Conservation (phyloP, 129 eudicot genomes). For the Heracleum sosnowskyi region DNA sequence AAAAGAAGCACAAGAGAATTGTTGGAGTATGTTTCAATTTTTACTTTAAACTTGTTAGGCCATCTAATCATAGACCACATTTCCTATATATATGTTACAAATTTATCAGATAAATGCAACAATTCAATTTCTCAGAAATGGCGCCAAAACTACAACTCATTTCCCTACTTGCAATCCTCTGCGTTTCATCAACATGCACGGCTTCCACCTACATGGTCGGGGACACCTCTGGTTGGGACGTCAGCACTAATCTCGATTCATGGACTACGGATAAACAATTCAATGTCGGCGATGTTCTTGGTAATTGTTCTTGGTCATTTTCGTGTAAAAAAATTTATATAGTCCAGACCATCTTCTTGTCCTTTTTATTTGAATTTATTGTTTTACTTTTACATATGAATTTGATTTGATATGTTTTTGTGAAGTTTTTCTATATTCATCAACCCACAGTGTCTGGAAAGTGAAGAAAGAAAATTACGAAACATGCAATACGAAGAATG, state of each 20-base stretch:
- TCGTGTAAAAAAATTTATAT: no score
- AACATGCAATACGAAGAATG: constrained; percentile 52
- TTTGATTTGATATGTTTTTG: not conserved
- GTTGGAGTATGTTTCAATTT: not conserved
- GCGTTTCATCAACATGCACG: constrained; percentile 31
- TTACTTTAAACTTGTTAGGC: not conserved
- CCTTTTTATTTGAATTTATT: no score
- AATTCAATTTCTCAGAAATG: constrained; percentile 9
- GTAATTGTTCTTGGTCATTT: no score
- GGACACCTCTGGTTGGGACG: constrained; percentile 82
- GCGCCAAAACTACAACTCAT: constrained; percentile 11
- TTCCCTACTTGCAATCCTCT: constrained; percentile 12
- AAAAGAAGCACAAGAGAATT: not conserved
- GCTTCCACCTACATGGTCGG: constrained; percentile 72
- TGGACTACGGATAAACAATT: constrained; percentile 62
- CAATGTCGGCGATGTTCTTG: constrained; percentile 53
- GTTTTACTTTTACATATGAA: not conserved
- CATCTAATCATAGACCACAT: not conserved
- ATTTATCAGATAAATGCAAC: not conserved
- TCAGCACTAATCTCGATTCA: constrained; percentile 61
- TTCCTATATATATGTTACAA: not conserved
- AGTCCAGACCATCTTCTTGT: no score
- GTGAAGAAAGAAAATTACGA: constrained; percentile 38
- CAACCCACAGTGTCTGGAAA: constrained; percentile 46
- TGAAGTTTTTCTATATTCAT: constrained; percentile 60